A percentile compares a stretch with the other conserved stretches of the same genome.
Conservation (phyloP, 768 basidiomycete species). For the Lactifluus volemus region DNA sequence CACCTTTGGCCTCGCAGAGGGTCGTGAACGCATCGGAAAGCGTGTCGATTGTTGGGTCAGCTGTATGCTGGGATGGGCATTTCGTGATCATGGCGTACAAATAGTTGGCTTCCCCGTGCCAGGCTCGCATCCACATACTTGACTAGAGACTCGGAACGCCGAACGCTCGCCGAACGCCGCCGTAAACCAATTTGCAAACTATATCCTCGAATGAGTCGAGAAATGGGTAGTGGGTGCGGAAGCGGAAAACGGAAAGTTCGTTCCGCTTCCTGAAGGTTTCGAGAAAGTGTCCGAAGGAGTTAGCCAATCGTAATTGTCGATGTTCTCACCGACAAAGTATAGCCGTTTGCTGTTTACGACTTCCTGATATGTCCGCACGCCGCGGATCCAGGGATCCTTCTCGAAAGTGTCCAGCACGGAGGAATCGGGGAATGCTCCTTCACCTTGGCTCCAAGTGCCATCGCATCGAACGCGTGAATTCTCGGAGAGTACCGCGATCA, state of each 20-base stretch:
- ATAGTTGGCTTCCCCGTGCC: slow-evolving; percentile 11
- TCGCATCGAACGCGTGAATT: slow-evolving; percentile 16
- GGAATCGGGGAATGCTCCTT: background rate
- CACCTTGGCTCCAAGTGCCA: background rate
- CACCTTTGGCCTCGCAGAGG: slow-evolving; percentile 19
- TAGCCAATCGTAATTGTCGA: background rate
- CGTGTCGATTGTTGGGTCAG: slow-evolving; percentile 13
- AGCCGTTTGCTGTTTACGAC: slow-evolving; percentile 14
- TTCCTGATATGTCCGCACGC: slow-evolving; percentile 21
- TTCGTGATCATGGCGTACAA: slow-evolving; percentile 20
- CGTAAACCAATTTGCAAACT: slow-evolving; percentile 11
- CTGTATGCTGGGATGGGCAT: slow-evolving; percentile 9
- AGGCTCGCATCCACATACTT: slow-evolving; percentile 6
- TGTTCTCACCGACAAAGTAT: slow-evolving; percentile 9
- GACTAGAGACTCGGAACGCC: slow-evolving; percentile 15
- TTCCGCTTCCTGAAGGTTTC: background rate
- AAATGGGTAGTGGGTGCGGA: slow-evolving; percentile 9
- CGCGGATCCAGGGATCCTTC: slow-evolving; percentile 20
- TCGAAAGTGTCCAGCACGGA: slow-evolving; percentile 16
- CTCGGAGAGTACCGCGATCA: slow-evolving; percentile 16
- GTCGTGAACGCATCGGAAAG: slow-evolving; percentile 19
- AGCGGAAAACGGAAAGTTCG: background rate
- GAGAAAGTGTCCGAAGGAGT: slow-evolving; percentile 12
- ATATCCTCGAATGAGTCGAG: slow-evolving; percentile 19
- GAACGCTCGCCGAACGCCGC: slow-evolving; percentile 13